Base-by-base conservation (phyloP, 805 yeast genomes). In the Candida corydali region DNA sequence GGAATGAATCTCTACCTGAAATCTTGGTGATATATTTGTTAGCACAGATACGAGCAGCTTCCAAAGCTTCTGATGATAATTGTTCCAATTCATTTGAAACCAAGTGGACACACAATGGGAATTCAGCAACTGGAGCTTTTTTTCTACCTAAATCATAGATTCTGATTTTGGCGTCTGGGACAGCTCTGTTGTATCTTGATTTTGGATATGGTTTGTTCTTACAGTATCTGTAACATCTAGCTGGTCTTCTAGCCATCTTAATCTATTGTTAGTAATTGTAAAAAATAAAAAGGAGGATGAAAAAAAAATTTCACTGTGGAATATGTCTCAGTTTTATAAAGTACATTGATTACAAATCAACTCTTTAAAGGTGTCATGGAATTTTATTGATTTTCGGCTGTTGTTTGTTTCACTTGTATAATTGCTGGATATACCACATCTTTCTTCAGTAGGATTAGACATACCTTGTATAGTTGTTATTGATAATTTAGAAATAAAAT, bases 221-320 rank as follows among this genome's bases (percentile, higher is more conserved):
- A 86, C 96, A 94, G 94, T 91, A 93, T 81, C 98, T 88, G 96
- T 93, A 93, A 82, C 98, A 93, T 84, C 98, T 87, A 82, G 98
- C 98, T 76, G 98, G 98, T 85, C 98, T 91, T 80, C 98, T 88
- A 75, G 98, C 97, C 98, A 91, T 91, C 71, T 82, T 86, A 80
- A 70, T 68, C 60, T 17, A n/a, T 43, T 5, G 36, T 33, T 33
- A 26, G 29, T 33, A 33, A 26, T 16, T 16, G 12, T 15, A 26
- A 26, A 26, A 6, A 14, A 4, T 14, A 26, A 20, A 20, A 20
- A 20, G 7, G 7, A 7, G 23, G 23, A 20, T 20, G 9, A 9
- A 28, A 28, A 22, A 30, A 30, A 29, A 29, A 9, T 5, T 18
- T 19, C n/a, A 19, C 6, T 20, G 16, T 14, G 33, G 22, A 30